Conservation (phyloP, 495 filamentous ascomycete species). For the Penicillium parvum region DNA sequence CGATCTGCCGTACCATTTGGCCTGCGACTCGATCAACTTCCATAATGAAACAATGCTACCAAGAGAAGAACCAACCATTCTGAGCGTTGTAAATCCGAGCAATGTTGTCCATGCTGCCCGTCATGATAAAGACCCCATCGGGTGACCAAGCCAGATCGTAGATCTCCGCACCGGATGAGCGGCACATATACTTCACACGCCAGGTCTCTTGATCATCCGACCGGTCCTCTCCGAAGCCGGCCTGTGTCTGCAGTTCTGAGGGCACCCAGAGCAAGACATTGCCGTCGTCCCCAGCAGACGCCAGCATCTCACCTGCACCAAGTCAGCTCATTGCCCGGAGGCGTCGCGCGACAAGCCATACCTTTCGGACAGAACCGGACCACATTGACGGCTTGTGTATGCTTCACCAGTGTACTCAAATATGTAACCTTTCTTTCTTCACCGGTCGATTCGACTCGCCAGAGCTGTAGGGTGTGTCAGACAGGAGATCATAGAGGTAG, state of each 20-base stretch:
- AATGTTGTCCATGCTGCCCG: slow-evolving; percentile 98
- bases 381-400: slow-evolving; percentile 97
- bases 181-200: slow-evolving; percentile 95
- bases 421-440: slow-evolving; percentile 87
- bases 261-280: slow-evolving; percentile 95
- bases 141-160: slow-evolving; percentile 99
- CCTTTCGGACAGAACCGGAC: slow-evolving; percentile 93
- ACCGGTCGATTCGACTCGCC: slow-evolving; percentile 82
- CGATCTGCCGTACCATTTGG: slow-evolving; percentile 89
- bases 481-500: slow-evolving; percentile 13
- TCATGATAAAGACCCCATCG: slow-evolving; percentile 93
- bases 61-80: slow-evolving; percentile 58
- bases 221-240: slow-evolving; percentile 73
- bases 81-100: slow-evolving; percentile 94
- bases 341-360: slow-evolving; percentile 27
- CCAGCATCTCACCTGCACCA: slow-evolving; percentile 76
- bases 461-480: slow-evolving; percentile 59
- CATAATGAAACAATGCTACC: not conserved
- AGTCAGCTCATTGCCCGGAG: slow-evolving; percentile 23
- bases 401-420: slow-evolving; percentile 82
- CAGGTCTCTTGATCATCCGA: slow-evolving; percentile 95
- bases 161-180: slow-evolving; percentile 87
- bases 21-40: slow-evolving; percentile 48
- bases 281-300: slow-evolving; percentile 93
- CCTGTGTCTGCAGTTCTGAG: slow-evolving; percentile 63